Evolutionary conservation across 1,284 basidiomycete species (phyloP).

Genomic region (Clitocybe nebularis): DNA sequence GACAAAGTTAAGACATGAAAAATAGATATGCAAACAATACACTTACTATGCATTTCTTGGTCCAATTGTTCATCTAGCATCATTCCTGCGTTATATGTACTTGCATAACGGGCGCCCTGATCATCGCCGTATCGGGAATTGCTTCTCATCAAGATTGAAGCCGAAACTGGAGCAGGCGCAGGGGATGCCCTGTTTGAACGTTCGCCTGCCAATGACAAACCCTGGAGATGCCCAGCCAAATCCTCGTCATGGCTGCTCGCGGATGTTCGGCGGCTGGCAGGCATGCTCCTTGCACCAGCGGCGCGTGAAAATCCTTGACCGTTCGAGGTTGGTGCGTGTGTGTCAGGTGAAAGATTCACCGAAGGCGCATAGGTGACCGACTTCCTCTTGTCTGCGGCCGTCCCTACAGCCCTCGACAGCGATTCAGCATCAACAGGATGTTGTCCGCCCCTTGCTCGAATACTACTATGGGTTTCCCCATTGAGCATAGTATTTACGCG

Average conservation of each 20-base stretch:
- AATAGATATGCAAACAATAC: slow-evolving; percentile 8
- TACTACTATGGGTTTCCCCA: slow-evolving; percentile 39
- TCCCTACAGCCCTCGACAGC: slow-evolving; percentile 62
- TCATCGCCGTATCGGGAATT: slow-evolving; percentile 47
- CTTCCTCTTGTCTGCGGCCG: slow-evolving; percentile 73
- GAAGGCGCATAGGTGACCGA: slow-evolving; percentile 81
- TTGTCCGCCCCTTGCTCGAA: slow-evolving; percentile 41
- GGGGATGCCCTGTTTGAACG: slow-evolving; percentile 51
- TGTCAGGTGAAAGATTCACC: slow-evolving; percentile 67
- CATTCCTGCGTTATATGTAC: slow-evolving; percentile 75
- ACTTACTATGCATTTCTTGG: slow-evolving; percentile 83
- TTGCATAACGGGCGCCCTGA: slow-evolving; percentile 52
- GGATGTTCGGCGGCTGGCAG: slow-evolving; percentile 78
- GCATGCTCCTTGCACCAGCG: slow-evolving; percentile 82
- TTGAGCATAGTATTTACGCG: slow-evolving; percentile 64
- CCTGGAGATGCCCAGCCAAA: slow-evolving; percentile 69
- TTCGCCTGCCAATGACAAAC: slow-evolving; percentile 61
- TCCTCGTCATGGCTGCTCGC: slow-evolving; percentile 79
- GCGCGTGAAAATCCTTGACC: slow-evolving; percentile 55
- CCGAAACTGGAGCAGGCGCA: slow-evolving; percentile 41
- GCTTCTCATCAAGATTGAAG: slow-evolving; percentile 47
- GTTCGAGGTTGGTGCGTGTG: slow-evolving; percentile 39
- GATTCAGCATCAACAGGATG: slow-evolving; percentile 55
- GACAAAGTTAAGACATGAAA: slow-evolving; percentile 14
- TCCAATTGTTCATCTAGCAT: slow-evolving; percentile 88